A percentile compares a stretch with the other conserved stretches of the same genome.
Conservation (phyloP, 148 eudicot species). For the Rhododendron simsii region DNA sequence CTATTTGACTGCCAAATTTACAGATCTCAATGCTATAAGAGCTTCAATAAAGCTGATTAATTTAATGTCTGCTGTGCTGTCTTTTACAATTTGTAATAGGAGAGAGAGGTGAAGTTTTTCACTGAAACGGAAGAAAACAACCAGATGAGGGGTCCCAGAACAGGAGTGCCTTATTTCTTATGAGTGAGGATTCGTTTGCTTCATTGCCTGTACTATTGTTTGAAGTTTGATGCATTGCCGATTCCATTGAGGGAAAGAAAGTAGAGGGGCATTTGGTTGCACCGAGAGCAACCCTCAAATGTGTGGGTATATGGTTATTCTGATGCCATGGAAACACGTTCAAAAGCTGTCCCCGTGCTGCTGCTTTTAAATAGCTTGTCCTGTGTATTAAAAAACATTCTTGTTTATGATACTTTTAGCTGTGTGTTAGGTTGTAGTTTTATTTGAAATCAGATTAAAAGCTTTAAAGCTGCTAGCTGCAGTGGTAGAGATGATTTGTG, state of each 20-base stretch:
- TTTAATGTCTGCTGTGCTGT: not conserved
- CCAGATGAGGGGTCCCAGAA: constrained; percentile 98
- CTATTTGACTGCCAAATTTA: not conserved
- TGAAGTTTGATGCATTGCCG: constrained; percentile 7
- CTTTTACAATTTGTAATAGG: constrained; percentile 40
- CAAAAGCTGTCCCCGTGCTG: constrained; percentile 5
- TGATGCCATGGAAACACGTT: constrained; percentile 2
- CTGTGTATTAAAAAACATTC: constrained; percentile 13
- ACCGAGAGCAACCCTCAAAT: constrained; percentile 12
- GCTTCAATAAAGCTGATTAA: not conserved
- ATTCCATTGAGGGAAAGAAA: constrained; percentile 1
- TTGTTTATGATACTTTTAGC: not conserved
- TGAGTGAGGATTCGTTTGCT: constrained; percentile 28
- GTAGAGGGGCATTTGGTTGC: not conserved
- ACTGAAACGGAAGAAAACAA: constrained; percentile 99
- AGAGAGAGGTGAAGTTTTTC: constrained; percentile 97
- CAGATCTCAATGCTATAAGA: not conserved
- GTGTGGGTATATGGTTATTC: constrained; percentile 14
- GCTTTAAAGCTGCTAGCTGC: constrained; percentile 3
- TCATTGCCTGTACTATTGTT: constrained; percentile 15
- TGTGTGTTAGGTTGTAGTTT: constrained; percentile 4
- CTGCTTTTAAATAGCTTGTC: constrained; percentile 15
- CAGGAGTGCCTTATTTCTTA: constrained; percentile 97
- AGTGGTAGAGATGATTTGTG: constrained; percentile 5
- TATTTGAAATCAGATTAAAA: constrained; percentile 9